phyloP scores from a whole-genome alignment of 192 early-diverging fungal species.

The Coemansia sp. region DNA sequence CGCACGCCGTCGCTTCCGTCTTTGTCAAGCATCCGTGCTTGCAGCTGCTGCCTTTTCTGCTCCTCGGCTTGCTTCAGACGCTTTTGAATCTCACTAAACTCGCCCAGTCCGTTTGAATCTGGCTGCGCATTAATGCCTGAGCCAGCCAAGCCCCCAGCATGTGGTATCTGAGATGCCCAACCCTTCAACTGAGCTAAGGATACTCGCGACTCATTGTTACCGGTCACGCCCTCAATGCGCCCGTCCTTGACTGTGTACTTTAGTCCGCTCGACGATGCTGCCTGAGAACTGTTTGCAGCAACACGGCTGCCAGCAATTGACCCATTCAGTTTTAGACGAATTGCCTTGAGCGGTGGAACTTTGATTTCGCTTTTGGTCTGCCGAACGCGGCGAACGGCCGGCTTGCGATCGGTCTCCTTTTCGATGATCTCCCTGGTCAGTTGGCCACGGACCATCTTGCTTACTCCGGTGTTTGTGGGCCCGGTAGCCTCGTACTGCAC shows the following conservation, averaged over 20 bases:
- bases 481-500: slow-evolving; percentile 32
- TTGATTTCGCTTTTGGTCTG: slow-evolving; percentile 47
- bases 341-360: slow-evolving; percentile 42
- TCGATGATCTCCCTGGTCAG: slow-evolving; percentile 27
- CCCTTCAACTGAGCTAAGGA: not conserved
- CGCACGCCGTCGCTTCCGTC: slow-evolving; percentile 42
- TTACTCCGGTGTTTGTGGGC: slow-evolving; percentile 31
- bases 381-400: slow-evolving; percentile 39
- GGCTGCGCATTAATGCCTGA: not conserved
- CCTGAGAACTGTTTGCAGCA: not conserved
- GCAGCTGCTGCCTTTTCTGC: slow-evolving; percentile 33
- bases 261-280: not conserved
- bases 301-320: slow-evolving; percentile 25
- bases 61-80: slow-evolving; percentile 35
- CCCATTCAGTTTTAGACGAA: slow-evolving; percentile 40
- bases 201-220: not conserved
- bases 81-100: slow-evolving; percentile 34
- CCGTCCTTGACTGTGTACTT: slow-evolving; percentile 21
- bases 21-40: slow-evolving; percentile 27
- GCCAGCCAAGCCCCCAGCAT: not conserved
- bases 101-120: slow-evolving; percentile 11
- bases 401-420: slow-evolving; percentile 24
- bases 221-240: slow-evolving; percentile 1
- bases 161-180: not conserved
- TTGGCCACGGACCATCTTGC: slow-evolving; percentile 40